Base-by-base conservation (phyloP, 352 stramenopile species). In the Pythium dissotocum region DNA sequence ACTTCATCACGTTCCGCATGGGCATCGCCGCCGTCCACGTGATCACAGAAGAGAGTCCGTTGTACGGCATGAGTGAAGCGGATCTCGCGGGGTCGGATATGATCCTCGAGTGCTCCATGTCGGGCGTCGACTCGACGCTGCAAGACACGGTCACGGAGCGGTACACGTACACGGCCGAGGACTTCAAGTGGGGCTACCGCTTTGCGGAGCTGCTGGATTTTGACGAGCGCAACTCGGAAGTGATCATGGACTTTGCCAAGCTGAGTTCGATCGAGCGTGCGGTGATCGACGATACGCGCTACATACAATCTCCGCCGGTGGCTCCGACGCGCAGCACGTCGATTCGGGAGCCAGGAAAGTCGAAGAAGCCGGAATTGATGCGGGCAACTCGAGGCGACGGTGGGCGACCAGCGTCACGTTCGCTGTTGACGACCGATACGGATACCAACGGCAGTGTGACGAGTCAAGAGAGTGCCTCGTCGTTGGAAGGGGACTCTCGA, bases 1-100 rank as follows among this genome's bases (percentile, higher is more conserved):
- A 93, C 46, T 95, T 93, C 42, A 92, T 95, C 62, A 93, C 86
- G 38, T 93, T 95, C 58, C 87, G 87, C 30, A 91, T 95, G 81
- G 85, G 83, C 40, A 71, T 95, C 21, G 85, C 86, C 4, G 80
- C 92, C 8, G 85, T 95, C 36, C 87, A 95, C 35, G 69, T 95
- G 21, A 91, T 95, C 53, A 80, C 91, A 49, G 82, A 82, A 54
- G 75, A 76, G 36, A 91, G 80, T 57, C 87, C 85, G 24, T 63
- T 95, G 14, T 90, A 77, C 30, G 78, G 81, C 1, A 79, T 93
- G 70, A 90, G 61, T 0, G 75, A 89, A 61, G 69, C 64, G 24
- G 82, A 91, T 13, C 76, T 94, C 58, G 67, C 67, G 3, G 71
- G 71, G 24, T 86, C 85, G 2, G 80, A 95, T 70, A 92, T 92